Percentiles rank a stretch among this genome's conserved stretches.
Evolutionary conservation across 306 rosid species (phyloP).

Genomic region (Vigna angularis): DNA sequence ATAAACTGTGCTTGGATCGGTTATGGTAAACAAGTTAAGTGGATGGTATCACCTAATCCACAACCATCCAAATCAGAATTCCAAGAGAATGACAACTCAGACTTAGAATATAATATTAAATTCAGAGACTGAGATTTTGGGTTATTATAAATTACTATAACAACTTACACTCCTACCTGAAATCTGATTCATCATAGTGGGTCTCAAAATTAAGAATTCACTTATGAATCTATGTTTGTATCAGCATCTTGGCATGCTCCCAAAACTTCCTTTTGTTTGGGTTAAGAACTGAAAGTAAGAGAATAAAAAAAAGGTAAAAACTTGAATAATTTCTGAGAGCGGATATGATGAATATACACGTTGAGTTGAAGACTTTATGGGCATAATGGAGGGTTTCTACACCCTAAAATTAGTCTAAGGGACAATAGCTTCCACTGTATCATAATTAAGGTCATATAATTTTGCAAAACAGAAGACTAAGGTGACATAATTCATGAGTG

Average conservation of each 20-base stretch:
- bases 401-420: too few species aligned
- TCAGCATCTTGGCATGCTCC: background rate
- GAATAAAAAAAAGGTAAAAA: too few species aligned
- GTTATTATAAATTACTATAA: conserved; percentile 32
- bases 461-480: too few species aligned
- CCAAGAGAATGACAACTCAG: conserved; percentile 55
- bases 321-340: too few species aligned
- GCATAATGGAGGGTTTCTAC: too few species aligned
- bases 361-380: too few species aligned
- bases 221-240: background rate
- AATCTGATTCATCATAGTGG: conserved; percentile 41
- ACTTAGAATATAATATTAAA: conserved; percentile 26
- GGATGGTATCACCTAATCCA: conserved; percentile 58
- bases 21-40: conserved; percentile 35
- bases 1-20: conserved; percentile 34
- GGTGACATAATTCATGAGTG: too few species aligned
- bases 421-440: too few species aligned
- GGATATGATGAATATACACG: too few species aligned
- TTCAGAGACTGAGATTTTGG: conserved; percentile 45
- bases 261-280: too few species aligned
- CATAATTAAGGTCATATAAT: too few species aligned
- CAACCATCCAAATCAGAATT: conserved; percentile 58
- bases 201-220: conserved; percentile 12
- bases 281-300: too few species aligned
- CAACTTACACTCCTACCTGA: conserved; percentile 38